A percentile compares a stretch with the other conserved stretches of the same genome.
Conservation (phyloP, 2,329 filamentous ascomycete genomes). For the Colletotrichum cordylinicola region DNA sequence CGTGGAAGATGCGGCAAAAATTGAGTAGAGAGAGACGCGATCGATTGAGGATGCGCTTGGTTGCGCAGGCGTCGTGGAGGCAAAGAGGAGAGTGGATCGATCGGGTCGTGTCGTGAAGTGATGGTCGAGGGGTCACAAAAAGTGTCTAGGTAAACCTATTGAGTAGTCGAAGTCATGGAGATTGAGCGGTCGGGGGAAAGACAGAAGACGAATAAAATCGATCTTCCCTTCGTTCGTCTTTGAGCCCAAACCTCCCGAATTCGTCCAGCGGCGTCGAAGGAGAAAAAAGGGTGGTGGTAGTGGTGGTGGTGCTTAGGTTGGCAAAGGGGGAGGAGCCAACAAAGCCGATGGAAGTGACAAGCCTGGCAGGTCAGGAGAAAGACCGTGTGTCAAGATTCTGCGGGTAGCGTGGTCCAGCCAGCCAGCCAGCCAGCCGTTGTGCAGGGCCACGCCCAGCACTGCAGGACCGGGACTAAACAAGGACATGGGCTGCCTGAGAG, state of each 20-base stretch:
- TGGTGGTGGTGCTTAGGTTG: neutral
- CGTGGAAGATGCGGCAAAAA: neutral
- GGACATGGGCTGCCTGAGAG: constrained; percentile 8
- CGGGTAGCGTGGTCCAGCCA: constrained; percentile 12
- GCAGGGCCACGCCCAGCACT: neutral
- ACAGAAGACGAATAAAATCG: neutral
- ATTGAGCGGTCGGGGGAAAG: neutral
- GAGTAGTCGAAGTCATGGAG: constrained; percentile 11
- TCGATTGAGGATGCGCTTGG: neutral
- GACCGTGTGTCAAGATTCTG: constrained; percentile 22
- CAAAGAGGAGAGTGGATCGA: constrained; percentile 9
- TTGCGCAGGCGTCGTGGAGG: constrained; percentile 8
- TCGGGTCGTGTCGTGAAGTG: constrained; percentile 10
- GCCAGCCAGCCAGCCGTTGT: constrained; percentile 5
- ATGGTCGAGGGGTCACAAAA: constrained; percentile 1
- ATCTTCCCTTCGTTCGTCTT: constrained; percentile 10
- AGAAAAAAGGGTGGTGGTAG: neutral
- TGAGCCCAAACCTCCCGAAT: constrained; percentile 13
- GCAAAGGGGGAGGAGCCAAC: constrained; percentile 20
- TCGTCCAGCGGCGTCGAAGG: constrained; percentile 21
- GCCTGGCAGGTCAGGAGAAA: constrained; percentile 18
- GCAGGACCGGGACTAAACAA: neutral
- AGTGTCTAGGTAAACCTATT: constrained; percentile 14
- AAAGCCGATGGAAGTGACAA: constrained; percentile 2
- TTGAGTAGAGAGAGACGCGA: neutral